Evolutionary conservation across 2,329 filamentous ascomycete species (phyloP), one percentile per base, ranked within the genome.

Genomic region (Neurospora sp.): DNA sequence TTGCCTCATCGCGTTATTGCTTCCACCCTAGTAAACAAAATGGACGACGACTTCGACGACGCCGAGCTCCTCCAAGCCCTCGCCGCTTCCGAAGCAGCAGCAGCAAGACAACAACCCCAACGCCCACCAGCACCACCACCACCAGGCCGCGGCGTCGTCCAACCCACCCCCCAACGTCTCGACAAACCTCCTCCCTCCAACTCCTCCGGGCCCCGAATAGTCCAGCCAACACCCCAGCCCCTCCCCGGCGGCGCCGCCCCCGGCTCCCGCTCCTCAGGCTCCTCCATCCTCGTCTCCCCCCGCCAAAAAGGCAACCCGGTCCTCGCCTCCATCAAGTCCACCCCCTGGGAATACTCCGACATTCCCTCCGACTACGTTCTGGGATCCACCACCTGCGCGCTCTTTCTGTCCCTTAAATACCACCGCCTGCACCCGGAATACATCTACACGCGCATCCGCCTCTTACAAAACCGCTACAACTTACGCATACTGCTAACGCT

Each of bases 401-500:
- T 99, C 5, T 99, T 98, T 78, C 84, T 99, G 58, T 96, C 93
- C 67, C 86, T 99, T 69, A 99, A 98, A 80, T 99, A 99, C 80
- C 96, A 99, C 80, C 93, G 95, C 38, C 86, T 99, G 68, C 96
- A 99, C 78, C 96, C 96, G 0, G 96, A 99, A 81, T 99, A 99
- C 83, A 93, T 99, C 76, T 98, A 98, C 82, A 93, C 91, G 33
- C 91, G 96, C 70, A 96, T 99, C 75, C 90, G 91, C 68, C 89
- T 90, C 67, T 84, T 99, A 4, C 92, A 92, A 68, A 92, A 92
- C 68, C 93, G 92, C 81, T 98, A 96, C 82, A 28, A 28, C 28
- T 28, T 28, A 28, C 28, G 28, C 28, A 28, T 28, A 28, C 91
- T 90, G 74, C 86, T 99, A 67, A 90, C 91, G 23, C 93, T 98